Evolutionary conservation across 306 rosid genomes (phyloP), one percentile per base, ranked within the genome.

Genomic region (Lithocarpus polystachyus): DNA sequence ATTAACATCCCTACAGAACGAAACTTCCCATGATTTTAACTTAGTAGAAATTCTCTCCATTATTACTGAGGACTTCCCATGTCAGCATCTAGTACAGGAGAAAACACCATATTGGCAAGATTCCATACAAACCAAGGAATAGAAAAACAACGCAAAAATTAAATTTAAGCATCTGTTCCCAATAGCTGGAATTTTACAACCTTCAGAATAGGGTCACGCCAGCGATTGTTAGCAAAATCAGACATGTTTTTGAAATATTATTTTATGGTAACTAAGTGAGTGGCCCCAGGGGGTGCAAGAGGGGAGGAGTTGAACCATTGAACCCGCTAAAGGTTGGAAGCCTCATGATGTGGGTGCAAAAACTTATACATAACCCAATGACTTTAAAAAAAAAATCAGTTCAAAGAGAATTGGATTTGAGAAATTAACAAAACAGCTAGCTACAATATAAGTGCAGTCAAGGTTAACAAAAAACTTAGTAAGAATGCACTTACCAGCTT

Each of bases 401-500:
- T 68, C 76, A 15, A 5, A 67, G 56, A 20, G 73, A 60, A 75
- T 29, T 23, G 40, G 74, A 40, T n/a, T 55, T 40, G 18, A 62
- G 71, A 61, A 54, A 75, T 37, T 62, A 68, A 81, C 69, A n/a
- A 64, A 9, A 28, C 24, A 35, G n/a, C 52, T 33, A 81, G 74
- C 83, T 69, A n/a, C 57, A 71, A n/a, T 73, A 81, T 76, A 17
- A 45, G 24, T 7, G 28, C 9, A 68, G 59, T 45, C 29, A 56
- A 72, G 76, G 65, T 14, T 69, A 86, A 65, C 33, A 33, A 67
- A 76, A 35, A 74, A 37, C 65, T 26, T 11, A 28, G 73, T 76
- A 20, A 57, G 77, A 62, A 75, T 68, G 71, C n/a, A 78, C 86
- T 84, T 86, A 93, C 99, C 98, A 95, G 87, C 97, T 95, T 54